Evolutionary conservation across 2,329 filamentous ascomycete genomes (phyloP).

Genomic region (Cladosporium sp.): DNA sequence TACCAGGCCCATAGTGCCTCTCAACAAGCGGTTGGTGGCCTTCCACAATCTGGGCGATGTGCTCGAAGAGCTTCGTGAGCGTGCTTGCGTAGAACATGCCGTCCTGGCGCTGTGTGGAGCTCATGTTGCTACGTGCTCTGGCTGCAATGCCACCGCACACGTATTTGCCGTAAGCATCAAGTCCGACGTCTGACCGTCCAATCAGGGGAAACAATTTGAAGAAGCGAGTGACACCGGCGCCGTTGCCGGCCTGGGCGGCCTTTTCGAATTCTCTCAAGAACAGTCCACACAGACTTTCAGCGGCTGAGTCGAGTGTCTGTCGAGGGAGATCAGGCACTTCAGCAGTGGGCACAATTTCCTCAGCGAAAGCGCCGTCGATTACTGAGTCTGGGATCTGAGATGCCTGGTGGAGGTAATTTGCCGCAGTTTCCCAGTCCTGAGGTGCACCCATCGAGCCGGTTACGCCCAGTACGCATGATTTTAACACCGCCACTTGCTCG

Average conservation of each 20-base stretch:
- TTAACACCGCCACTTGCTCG: conserved; percentile 94
- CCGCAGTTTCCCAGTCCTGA: conserved; percentile 97
- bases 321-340: conserved; percentile 91
- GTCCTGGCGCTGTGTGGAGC: conserved; percentile 63
- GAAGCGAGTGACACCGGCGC: conserved; percentile 85
- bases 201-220: conserved; percentile 98
- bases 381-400: conserved; percentile 77
- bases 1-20: conserved; percentile 85
- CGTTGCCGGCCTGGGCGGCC: conserved; percentile 81
- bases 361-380: conserved; percentile 78
- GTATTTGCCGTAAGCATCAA: conserved; percentile 94
- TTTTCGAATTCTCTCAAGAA: conserved; percentile 95
- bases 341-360: conserved; percentile 88
- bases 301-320: conserved; percentile 79
- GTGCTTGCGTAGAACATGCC: conserved; percentile 89
- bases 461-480: conserved; percentile 91
- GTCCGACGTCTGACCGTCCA: conserved; percentile 77
- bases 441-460: conserved; percentile 95
- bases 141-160: conserved; percentile 92
- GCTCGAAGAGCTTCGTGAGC: conserved; percentile 89
- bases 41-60: conserved; percentile 95
- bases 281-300: conserved; percentile 82
- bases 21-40: conserved; percentile 87
- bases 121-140: conserved; percentile 75
- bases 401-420: conserved; percentile 80